These are phyloP conservation scores for Botrytis pseudocinerea DNA, from an alignment of 2,329 filamentous ascomycete genomes.

Conservation along the genomic window DNA sequence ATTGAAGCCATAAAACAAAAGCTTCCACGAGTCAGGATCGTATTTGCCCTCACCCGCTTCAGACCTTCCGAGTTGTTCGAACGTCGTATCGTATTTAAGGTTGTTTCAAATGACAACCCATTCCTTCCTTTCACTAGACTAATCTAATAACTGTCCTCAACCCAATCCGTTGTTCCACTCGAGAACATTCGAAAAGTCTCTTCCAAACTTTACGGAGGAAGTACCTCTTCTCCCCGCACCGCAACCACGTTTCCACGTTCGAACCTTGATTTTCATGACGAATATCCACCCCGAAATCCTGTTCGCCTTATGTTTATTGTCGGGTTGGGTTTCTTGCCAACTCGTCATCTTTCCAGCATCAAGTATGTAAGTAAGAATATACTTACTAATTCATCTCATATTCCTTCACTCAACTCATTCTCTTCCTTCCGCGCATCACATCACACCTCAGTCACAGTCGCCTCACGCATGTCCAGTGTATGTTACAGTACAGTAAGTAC, in stretches of 20 bases:
- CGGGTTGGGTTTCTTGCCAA: background rate
- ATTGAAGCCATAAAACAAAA: background rate
- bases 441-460: background rate
- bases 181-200: background rate
- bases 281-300: background rate
- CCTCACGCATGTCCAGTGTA: constrained; percentile 6
- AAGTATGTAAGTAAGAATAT: background rate
- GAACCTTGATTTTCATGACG: background rate
- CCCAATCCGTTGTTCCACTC: background rate
- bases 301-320: background rate
- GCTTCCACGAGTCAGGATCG: background rate
- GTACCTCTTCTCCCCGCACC: background rate
- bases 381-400: background rate
- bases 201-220: background rate
- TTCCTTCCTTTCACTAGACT: background rate
- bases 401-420: background rate
- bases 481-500: background rate
- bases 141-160: background rate
- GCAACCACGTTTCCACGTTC: background rate
- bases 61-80: background rate
- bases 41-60: background rate
- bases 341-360: background rate
- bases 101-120: constrained; percentile 1
- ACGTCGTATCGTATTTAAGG: background rate
- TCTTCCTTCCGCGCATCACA: background rate